phyloP scores from a whole-genome alignment of 2,329 filamentous ascomycete species.

The Colletotrichum sp. region DNA sequence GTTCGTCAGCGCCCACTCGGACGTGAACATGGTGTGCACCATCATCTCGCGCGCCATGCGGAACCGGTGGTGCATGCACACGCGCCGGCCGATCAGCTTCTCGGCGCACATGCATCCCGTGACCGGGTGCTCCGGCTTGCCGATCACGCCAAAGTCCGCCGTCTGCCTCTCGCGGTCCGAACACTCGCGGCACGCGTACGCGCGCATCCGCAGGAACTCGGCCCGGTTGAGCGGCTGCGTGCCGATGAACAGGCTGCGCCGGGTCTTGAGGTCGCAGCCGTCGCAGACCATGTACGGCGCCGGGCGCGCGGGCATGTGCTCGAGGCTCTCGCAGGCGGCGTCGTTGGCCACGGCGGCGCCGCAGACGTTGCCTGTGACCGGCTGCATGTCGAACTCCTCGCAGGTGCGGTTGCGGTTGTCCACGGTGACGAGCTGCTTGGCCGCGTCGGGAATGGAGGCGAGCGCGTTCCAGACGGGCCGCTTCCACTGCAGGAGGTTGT shows the following conservation, averaged over 20 bases:
- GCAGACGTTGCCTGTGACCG: not conserved
- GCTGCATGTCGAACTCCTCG: not conserved
- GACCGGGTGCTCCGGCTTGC: slow-evolving; percentile 2
- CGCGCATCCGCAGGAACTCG: slow-evolving; percentile 37
- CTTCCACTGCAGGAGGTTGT: slow-evolving; percentile 11
- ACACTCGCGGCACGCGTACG: slow-evolving; percentile 40
- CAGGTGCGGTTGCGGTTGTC: not conserved
- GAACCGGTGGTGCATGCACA: slow-evolving; percentile 41
- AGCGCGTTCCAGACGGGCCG: slow-evolving; percentile 16
- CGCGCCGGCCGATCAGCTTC: slow-evolving; percentile 34
- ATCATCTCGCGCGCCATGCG: slow-evolving; percentile 29
- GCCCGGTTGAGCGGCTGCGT: slow-evolving; percentile 6
- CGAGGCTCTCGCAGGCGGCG: slow-evolving; percentile 24
- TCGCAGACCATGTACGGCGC: slow-evolving; percentile 23
- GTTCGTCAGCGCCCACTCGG: slow-evolving; percentile 27
- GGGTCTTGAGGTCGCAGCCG: slow-evolving; percentile 28
- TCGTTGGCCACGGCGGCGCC: not conserved
- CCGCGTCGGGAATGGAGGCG: slow-evolving; percentile 13
- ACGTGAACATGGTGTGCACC: slow-evolving; percentile 25
- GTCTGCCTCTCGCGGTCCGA: not conserved
- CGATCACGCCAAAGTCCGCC: not conserved
- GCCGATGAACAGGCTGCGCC: slow-evolving; percentile 20
- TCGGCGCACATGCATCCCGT: slow-evolving; percentile 43
- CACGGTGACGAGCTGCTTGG: not conserved
- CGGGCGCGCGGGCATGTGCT: not conserved